Evolutionary conservation across 257 asterid species (phyloP), one percentile per base, ranked within the genome.

Genomic region (Solanum dulcamara): DNA sequence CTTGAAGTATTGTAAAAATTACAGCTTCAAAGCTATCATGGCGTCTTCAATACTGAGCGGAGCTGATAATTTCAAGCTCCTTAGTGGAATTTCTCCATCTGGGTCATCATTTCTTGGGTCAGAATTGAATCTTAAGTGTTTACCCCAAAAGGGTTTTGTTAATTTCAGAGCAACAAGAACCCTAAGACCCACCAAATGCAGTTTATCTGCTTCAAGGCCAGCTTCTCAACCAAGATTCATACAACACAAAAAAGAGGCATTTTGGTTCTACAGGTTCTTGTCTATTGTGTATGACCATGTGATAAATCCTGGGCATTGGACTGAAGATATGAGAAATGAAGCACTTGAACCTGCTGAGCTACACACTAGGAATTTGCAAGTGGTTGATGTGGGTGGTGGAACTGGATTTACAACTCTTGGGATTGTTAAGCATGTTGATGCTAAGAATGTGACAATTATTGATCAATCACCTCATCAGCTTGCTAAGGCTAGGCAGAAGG

Each of bases 391-490:
- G 35, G 99, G 99, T 62, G 99, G 98, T 6, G 98, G 98, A 2
- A 96, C 99, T 3, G 98, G 99, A 67, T 95, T 95, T 86, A 92
- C 99, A n/a, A 96, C 99, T 86, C 64, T 95, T 90, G 99, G 99
- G 42, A 93, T 96, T 8, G 98, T 95, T 13, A 91, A 96, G 89
- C 89, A 89, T 79, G 99, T 96, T 44, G 95, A 95, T 89, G 99
- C 98, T 7, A 93, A 95, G 91, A 96, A 96, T 89, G 98, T 95
- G n/a, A 95, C 99, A 4, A 95, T 96, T 94, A 97, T 96, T 14
- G 99, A 96, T 86, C 99, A 96, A 90, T 96, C 99, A 0, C 99
- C 99, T n/a, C 98, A 95, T 71, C 99, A 96, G 93, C 97, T 96
- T 80, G 98, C 94, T 2, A 96, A 94, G 88, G 98, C 99, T 71